Percentiles rank a stretch among this genome's conserved stretches.
Evolutionary conservation across 179 eudicot genomes (phyloP).

Genomic region (Monotropa hypopitys): DNA sequence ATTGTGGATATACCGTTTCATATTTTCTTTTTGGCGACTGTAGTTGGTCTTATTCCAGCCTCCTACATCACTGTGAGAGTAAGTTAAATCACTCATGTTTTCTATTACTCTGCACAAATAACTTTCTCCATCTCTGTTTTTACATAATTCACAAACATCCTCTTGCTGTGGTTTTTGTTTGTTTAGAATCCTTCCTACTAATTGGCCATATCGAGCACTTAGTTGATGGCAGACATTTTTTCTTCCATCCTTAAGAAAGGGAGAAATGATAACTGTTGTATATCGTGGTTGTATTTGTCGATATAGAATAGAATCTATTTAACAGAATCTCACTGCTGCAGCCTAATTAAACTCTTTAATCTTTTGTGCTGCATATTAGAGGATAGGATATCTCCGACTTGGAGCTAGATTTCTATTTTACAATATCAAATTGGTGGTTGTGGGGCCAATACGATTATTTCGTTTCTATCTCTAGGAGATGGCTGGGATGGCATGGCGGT

Average conservation of each 20-base stretch:
- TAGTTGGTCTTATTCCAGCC: conserved; percentile 83
- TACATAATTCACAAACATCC: neutral
- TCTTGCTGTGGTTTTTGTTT: conserved; percentile 2
- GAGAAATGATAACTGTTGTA: neutral
- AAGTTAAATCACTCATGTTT: conserved; percentile 13
- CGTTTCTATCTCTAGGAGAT: neutral
- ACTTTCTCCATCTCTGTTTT: neutral
- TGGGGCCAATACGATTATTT: neutral
- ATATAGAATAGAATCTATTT: neutral
- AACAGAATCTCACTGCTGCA: neutral
- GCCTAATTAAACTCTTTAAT: neutral
- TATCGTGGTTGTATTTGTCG: neutral
- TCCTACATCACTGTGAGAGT: conserved; percentile 86
- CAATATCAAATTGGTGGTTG: neutral
- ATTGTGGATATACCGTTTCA: conserved; percentile 97
- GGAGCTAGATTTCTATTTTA: neutral
- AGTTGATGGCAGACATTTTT: neutral
- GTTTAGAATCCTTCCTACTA: neutral
- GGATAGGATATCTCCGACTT: neutral
- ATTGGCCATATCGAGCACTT: neutral
- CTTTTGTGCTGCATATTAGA: neutral
- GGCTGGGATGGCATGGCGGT: neutral
- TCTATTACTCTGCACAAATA: neutral
- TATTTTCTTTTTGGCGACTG: conserved; percentile 77
- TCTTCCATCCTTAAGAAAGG: neutral